Percentiles rank a stretch among this genome's conserved stretches.
Evolutionary conservation across 768 basidiomycete genomes (phyloP).

Genomic region (Tulasnella sp.): DNA sequence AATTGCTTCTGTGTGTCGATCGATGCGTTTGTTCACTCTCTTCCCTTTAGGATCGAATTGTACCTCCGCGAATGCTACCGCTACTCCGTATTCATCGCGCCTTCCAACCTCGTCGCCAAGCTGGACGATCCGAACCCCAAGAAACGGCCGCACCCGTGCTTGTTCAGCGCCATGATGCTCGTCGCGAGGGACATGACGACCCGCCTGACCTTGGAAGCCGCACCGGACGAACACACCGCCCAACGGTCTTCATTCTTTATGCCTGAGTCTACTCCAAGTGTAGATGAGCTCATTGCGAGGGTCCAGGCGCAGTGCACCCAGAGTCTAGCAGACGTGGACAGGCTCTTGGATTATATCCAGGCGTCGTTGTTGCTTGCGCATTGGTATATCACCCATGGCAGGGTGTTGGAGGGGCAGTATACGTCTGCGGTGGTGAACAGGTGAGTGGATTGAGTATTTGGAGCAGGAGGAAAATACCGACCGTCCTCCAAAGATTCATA

Average conservation of each 20-base stretch:
- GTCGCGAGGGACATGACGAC: background rate
- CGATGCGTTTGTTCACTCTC: background rate
- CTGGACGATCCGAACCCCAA: background rate
- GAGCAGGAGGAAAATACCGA: no score
- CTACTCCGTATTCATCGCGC: background rate
- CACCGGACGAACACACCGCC: background rate
- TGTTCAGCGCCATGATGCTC: background rate
- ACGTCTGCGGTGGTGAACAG: background rate
- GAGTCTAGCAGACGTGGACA: background rate
- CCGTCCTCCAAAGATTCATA: background rate
- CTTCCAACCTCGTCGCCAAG: background rate
- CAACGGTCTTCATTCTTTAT: background rate
- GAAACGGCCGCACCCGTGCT: background rate
- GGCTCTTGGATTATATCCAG: conserved; percentile 4
- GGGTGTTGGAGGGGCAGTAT: conserved; percentile 8
- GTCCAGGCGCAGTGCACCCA: background rate
- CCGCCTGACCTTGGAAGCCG: background rate
- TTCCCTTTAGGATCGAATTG: background rate
- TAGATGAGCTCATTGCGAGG: background rate
- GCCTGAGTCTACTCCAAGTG: background rate
- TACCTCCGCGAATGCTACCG: background rate
- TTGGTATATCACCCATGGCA: conserved; percentile 1
- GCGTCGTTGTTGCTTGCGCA: conserved; percentile 10
- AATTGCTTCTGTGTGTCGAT: background rate
- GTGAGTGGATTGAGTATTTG: background rate